Base-by-base conservation (phyloP, 2,329 filamentous ascomycete genomes). In the Fusarium humuli region DNA sequence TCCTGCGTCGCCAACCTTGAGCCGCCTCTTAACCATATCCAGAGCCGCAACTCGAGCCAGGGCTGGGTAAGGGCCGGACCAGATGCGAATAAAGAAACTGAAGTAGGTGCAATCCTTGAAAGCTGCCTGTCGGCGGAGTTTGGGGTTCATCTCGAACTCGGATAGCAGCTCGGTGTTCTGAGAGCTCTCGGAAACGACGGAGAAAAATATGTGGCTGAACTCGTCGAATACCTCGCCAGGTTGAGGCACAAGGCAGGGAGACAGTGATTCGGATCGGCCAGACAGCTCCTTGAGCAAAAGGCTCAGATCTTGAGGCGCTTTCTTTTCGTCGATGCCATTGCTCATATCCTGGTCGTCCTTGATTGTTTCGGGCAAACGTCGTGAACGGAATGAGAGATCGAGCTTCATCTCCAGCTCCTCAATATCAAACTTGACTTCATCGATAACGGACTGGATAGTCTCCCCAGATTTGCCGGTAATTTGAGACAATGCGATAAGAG, bases 351-450 rank as follows among this genome's bases (percentile, higher is more conserved):
- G 83, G 69, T 89, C 86, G 29, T 86, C 85, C 49, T 85, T 81
- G 25, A 82, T 77, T 3, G 82, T 72, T 54, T 83, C 82, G n/a
- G 85, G 82, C 20, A 88, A 79, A 46, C 86, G 83, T 61, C 73
- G 83, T 10, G 87, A 86, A 42, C 91, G 87, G 65, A 94, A 88
- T 12, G 90, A 87, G 11, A 91, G 88, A 58, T 93, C 90, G 22
- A 97, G 84, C 71, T 89, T 91, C 81, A 93, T 86, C 80, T 96
- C 92, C 20, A 96, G 81, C 49, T 90, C 87, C 65, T 93, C 88
- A 46, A 96, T 87, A 74, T 96, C 91, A 64, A 94, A 85, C 14
- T 90, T 87, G 10, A 89, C 86, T 42, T 91, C 87, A 37, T 88
- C 83, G 40, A 95, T 86, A 6, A 90, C 87, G n/a, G 84, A 84